Percentiles rank a stretch among this genome's conserved stretches.
Evolutionary conservation across 306 rosid species (phyloP).

Genomic region (Quercus suber): DNA sequence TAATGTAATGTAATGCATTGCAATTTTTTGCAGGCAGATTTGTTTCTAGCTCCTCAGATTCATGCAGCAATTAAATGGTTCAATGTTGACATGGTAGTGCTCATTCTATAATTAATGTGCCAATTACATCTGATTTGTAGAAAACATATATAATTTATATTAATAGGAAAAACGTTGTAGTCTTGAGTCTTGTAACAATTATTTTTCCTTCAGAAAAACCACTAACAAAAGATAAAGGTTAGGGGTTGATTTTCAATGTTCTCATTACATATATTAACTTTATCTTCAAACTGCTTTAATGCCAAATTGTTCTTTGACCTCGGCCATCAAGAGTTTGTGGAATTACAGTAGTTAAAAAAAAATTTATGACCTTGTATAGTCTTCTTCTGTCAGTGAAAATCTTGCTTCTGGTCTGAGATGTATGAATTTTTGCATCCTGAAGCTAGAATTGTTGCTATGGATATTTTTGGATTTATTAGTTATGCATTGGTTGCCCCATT

Average conservation of each 20-base stretch:
- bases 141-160: background rate
- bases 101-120: background rate
- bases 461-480: too few species aligned
- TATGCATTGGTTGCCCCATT: too few species aligned
- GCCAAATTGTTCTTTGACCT: background rate
- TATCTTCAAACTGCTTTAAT: background rate
- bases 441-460: too few species aligned
- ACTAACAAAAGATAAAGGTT: too few species aligned
- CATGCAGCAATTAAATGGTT: constrained; percentile 30
- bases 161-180: too few species aligned
- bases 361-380: too few species aligned
- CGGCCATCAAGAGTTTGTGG: background rate
- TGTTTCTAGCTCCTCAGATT: constrained; percentile 87
- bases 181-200: too few species aligned
- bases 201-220: too few species aligned
- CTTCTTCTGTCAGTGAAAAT: too few species aligned
- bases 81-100: constrained; percentile 65
- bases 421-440: too few species aligned
- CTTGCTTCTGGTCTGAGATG: too few species aligned
- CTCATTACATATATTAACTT: background rate
- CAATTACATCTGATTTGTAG: background rate
- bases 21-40: constrained; percentile 72
- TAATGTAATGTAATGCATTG: background rate
- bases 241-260: background rate
- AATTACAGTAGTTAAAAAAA: too few species aligned